Evolutionary conservation across 2,329 filamentous ascomycete genomes (phyloP).

Genomic region (Pseudodiploospora longispora): DNA sequence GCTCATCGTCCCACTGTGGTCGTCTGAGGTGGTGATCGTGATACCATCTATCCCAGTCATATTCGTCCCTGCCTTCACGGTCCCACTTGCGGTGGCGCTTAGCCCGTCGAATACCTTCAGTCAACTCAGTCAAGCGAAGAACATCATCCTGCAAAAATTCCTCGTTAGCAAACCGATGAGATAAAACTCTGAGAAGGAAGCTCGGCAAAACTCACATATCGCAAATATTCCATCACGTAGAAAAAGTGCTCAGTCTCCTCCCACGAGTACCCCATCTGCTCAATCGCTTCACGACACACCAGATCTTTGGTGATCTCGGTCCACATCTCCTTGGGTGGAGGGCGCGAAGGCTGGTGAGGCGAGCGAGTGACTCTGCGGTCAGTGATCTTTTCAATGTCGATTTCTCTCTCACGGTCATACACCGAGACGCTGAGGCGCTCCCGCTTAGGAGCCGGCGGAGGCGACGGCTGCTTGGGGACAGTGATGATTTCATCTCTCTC

Average conservation of each 20-base stretch:
- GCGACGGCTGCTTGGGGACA: conserved; percentile 15
- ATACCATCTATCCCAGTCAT: conserved; percentile 32
- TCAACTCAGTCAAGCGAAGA: conserved; percentile 70
- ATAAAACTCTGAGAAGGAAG: no score
- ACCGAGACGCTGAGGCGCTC: conserved; percentile 39
- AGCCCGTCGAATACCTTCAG: conserved; percentile 68
- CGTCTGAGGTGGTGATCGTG: conserved; percentile 20
- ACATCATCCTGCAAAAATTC: conserved; percentile 66
- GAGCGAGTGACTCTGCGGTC: conserved; percentile 39
- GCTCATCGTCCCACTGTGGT: conserved; percentile 43
- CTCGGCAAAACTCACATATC: conserved; percentile 58
- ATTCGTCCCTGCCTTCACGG: conserved; percentile 45
- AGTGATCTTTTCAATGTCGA: conserved; percentile 48
- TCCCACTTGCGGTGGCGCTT: conserved; percentile 54
- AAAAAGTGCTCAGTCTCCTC: conserved; percentile 86
- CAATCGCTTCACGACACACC: conserved; percentile 78
- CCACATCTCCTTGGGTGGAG: conserved; percentile 66
- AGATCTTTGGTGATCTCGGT: conserved; percentile 95
- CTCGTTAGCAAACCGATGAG: conserved; percentile 21
- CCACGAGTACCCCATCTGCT: conserved; percentile 75
- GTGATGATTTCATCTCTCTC: conserved; percentile 46
- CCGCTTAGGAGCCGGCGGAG: conserved; percentile 21
- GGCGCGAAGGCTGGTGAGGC: conserved; percentile 26
- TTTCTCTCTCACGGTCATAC: conserved; percentile 36
- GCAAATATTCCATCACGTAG: conserved; percentile 85